These are phyloP conservation scores for Syzygium aqueum DNA, from an alignment of 345 rosid species.

Conservation along the genomic window DNA sequence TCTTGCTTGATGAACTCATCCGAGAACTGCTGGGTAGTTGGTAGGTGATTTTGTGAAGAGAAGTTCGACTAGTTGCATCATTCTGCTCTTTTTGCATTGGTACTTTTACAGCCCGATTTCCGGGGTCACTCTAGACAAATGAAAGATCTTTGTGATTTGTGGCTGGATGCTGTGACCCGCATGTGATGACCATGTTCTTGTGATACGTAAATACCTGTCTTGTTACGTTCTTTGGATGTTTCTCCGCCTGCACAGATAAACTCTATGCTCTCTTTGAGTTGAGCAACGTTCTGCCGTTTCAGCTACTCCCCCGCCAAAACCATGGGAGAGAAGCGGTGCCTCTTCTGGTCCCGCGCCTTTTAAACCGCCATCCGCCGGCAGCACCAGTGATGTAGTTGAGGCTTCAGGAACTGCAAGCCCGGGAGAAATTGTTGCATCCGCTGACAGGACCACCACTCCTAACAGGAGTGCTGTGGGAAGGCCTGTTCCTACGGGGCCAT, in stretches of 20 bases:
- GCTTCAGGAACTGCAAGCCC: conserved; percentile 94
- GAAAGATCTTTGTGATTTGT: too few relatives aligned
- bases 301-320: conserved; percentile 45
- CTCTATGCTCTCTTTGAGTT: neutral
- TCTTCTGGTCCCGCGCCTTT: conserved; percentile 79
- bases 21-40: neutral
- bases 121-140: neutral
- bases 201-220: neutral
- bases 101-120: neutral
- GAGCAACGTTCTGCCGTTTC: neutral
- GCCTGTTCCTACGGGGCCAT: conserved; percentile 82
- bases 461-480: conserved; percentile 49
- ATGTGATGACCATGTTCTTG: neutral
- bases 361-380: conserved; percentile 81
- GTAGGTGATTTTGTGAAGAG: neutral
- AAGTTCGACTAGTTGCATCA: neutral
- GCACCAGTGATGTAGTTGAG: conserved; percentile 87
- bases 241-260: neutral
- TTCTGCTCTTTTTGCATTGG: neutral
- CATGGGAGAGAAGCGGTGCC: conserved; percentile 71
- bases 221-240: neutral
- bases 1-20: neutral
- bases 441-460: conserved; percentile 25
- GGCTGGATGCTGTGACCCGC: neutral
- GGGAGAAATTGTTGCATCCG: conserved; percentile 58